Evolutionary conservation across 768 basidiomycete genomes (phyloP).

Genomic region (Russula lepida): DNA sequence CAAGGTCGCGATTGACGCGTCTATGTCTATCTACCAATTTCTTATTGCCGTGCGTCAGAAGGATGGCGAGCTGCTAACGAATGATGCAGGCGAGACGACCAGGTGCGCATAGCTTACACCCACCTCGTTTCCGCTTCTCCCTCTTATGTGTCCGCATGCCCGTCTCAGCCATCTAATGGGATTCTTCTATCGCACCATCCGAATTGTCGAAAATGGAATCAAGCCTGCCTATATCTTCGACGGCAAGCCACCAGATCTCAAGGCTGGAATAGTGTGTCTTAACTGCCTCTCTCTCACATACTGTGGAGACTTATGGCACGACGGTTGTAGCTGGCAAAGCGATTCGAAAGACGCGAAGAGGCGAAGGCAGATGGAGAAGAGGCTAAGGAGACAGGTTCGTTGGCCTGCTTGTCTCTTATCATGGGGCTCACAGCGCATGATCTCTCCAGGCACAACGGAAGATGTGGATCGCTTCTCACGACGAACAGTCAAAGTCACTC

Average conservation of each 20-base stretch:
- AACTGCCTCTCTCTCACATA: background rate
- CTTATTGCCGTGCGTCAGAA: constrained; percentile 94
- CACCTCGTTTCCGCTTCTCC: background rate
- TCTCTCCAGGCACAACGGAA: constrained; percentile 61
- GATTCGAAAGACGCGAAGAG: constrained; percentile 84
- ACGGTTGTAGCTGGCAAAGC: constrained; percentile 73
- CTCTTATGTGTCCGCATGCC: background rate
- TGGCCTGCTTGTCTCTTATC: background rate
- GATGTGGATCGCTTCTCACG: constrained; percentile 87
- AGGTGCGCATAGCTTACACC: constrained; percentile 34
- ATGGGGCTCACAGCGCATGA: background rate
- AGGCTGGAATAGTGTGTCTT: constrained; percentile 83
- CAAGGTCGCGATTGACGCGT: constrained; percentile 98
- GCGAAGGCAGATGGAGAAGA: constrained; percentile 94
- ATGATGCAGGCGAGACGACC: constrained; percentile 96
- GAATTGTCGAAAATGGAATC: constrained; percentile 97
- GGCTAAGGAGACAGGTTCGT: constrained; percentile 82
- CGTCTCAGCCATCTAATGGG: constrained; percentile 83
- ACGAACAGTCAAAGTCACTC: constrained; percentile 89
- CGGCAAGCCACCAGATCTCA: constrained; percentile 95
- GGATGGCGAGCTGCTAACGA: constrained; percentile 94
- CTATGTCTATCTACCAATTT: constrained; percentile 96
- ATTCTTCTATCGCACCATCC: constrained; percentile 93
- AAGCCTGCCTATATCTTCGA: constrained; percentile 98
- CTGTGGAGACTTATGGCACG: background rate